Percentiles rank a stretch among this genome's conserved stretches.
Evolutionary conservation across 768 basidiomycete species (phyloP).

Genomic region (Suillus lakei): DNA sequence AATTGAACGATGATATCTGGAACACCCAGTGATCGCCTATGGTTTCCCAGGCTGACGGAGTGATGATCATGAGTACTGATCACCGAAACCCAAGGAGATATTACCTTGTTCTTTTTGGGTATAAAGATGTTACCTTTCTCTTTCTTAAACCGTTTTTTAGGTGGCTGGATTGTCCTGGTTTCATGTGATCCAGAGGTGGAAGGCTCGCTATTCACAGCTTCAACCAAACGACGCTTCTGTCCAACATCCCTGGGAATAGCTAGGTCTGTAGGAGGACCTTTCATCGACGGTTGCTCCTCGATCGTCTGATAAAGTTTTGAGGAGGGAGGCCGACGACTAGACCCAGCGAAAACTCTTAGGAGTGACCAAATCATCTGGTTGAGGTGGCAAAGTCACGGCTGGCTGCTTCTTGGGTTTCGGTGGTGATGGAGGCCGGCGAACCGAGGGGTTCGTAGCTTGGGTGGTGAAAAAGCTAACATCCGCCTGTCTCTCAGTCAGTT

Average conservation of each 20-base stretch:
- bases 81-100: not conserved
- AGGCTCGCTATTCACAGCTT: slow-evolving; percentile 16
- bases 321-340: slow-evolving; percentile 23
- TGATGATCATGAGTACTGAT: not conserved
- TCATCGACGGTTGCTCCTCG: not conserved
- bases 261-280: slow-evolving; percentile 13
- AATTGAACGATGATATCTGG: not conserved
- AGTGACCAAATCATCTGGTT: slow-evolving; percentile 43
- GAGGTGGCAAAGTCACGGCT: slow-evolving; percentile 14
- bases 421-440: slow-evolving; percentile 22
- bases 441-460: slow-evolving; percentile 20
- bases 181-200: slow-evolving; percentile 21
- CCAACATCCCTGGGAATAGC: slow-evolving; percentile 1
- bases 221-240: slow-evolving; percentile 25
- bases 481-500: slow-evolving; percentile 25
- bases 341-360: slow-evolving; percentile 41
- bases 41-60: slow-evolving; percentile 1
- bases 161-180: slow-evolving; percentile 32
- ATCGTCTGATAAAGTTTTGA: slow-evolving; percentile 7
- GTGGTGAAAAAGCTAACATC: slow-evolving; percentile 46
- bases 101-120: slow-evolving; percentile 53
- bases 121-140: slow-evolving; percentile 58
- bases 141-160: slow-evolving; percentile 37
- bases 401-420: slow-evolving; percentile 25
- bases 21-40: not conserved